Conservation (phyloP, 805 yeast genomes). For the Naumovozyma castellii region DNA sequence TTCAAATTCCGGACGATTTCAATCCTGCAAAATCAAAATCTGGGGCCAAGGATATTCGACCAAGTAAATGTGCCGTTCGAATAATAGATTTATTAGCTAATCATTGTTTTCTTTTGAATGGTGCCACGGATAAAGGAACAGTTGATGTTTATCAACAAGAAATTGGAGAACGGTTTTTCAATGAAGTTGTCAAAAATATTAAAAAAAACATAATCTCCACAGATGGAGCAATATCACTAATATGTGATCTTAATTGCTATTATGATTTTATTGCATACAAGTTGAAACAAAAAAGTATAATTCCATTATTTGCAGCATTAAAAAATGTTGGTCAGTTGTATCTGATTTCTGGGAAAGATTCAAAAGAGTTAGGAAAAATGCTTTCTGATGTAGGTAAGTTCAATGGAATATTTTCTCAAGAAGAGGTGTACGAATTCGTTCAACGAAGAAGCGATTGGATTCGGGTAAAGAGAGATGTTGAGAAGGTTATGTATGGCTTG, state of each 20-base stretch:
- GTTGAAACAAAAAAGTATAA: slow-evolving; percentile 55
- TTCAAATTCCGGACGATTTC: slow-evolving; percentile 54
- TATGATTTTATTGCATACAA: slow-evolving; percentile 57
- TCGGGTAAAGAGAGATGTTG: slow-evolving; percentile 65
- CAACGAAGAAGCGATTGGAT: slow-evolving; percentile 85
- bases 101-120: slow-evolving; percentile 65
- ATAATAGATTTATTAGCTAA: slow-evolving; percentile 54
- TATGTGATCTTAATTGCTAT: slow-evolving; percentile 71
- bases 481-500: slow-evolving; percentile 89
- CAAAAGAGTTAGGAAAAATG: slow-evolving; percentile 75
- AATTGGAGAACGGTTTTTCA: slow-evolving; percentile 78
- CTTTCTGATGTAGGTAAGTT: slow-evolving; percentile 77
- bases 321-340: slow-evolving; percentile 80
- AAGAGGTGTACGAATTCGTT: slow-evolving; percentile 88
- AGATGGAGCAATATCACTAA: slow-evolving; percentile 73
- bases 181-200: slow-evolving; percentile 63
- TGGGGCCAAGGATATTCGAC: slow-evolving; percentile 29
- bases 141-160: slow-evolving; percentile 92
- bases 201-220: slow-evolving; percentile 66
- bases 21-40: slow-evolving; percentile 33
- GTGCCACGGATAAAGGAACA: slow-evolving; percentile 78
- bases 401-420: slow-evolving; percentile 83
- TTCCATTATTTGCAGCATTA: slow-evolving; percentile 68
- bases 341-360: slow-evolving; percentile 54
- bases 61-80: slow-evolving; percentile 57